Evolutionary conservation across 1,284 basidiomycete species (phyloP), one percentile per base, ranked within the genome.

Genomic region (Porodaedalea pini): DNA sequence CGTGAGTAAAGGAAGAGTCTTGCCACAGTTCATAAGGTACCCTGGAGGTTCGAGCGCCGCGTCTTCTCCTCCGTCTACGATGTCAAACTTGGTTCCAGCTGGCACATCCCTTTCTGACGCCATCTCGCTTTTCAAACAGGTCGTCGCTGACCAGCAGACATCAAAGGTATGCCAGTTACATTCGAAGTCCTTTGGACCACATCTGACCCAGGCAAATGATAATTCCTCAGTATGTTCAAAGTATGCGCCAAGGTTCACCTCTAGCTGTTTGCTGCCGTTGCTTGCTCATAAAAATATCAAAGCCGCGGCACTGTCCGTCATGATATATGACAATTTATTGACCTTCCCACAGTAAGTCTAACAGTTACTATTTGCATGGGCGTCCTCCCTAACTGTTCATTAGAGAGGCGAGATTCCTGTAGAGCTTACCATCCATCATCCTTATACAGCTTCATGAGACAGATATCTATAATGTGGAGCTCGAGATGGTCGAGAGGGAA

Each of bases 341-440:
- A 52, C 37, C 17, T 23, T 52, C 27, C 51, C 51, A 25, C 37
- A 52, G 51, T 52, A 52, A 29, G 51, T 52, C 25, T 37, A 2
- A 5, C 21, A 19, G n/a, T 44, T 11, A n/a, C 41, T 11, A 10
- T 44, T n/a, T n/a, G n/a, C n/a, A n/a, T n/a, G n/a, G n/a, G n/a
- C n/a, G n/a, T n/a, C n/a, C n/a, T n/a, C n/a, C n/a, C n/a, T 19
- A 29, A 47, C 3, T 6, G 10, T 47, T 47, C n/a, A n/a, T 47
- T 10, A 47, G 45, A 47, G 45, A 47, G 45, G 45, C 45, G n/a
- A 31, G 45, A 25, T 4, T 2, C 45, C 7, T 31, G 15, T 10
- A 10, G 11, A 25, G 4, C 23, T 47, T 7, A 47, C 8, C n/a
- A 29, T 27, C 6, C 17, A 17, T 15, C 17, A 15, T 13, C 7